Evolutionary conservation across 2,329 filamentous ascomycete species (phyloP).

Genomic region (Fusarium sororula): DNA sequence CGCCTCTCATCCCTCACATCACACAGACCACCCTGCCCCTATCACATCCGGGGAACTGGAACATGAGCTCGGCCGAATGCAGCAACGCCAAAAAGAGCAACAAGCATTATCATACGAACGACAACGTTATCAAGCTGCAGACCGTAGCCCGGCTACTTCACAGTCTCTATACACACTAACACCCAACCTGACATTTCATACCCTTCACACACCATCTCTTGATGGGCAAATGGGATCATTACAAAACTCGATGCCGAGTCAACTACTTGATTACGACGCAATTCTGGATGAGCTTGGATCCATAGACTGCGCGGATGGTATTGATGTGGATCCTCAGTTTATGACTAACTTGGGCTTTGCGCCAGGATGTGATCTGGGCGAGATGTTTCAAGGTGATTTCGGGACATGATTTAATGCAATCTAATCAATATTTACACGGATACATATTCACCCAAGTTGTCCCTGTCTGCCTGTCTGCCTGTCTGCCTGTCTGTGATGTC

Average conservation of each 20-base stretch:
- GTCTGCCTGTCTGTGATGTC: background rate
- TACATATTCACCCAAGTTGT: background rate
- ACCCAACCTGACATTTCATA: slow-evolving; percentile 39
- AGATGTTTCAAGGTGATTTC: slow-evolving; percentile 57
- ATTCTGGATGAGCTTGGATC: slow-evolving; percentile 62
- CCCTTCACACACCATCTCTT: slow-evolving; percentile 36
- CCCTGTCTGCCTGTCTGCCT: background rate
- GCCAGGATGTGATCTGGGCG: slow-evolving; percentile 67
- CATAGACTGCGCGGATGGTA: slow-evolving; percentile 58
- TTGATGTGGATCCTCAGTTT: slow-evolving; percentile 68
- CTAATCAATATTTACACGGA: slow-evolving; percentile 16
- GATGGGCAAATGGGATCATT: slow-evolving; percentile 34
- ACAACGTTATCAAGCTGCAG: slow-evolving; percentile 30
- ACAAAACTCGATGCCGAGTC: slow-evolving; percentile 30
- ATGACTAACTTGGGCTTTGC: slow-evolving; percentile 74
- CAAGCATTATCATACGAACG: slow-evolving; percentile 33
- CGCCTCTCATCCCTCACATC: slow-evolving; percentile 40
- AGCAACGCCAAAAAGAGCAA: slow-evolving; percentile 34
- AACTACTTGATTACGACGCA: slow-evolving; percentile 58
- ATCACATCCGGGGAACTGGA: slow-evolving; percentile 37
- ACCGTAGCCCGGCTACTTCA: slow-evolving; percentile 33
- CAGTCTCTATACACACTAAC: slow-evolving; percentile 38
- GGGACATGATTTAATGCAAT: slow-evolving; percentile 42
- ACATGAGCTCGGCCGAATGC: slow-evolving; percentile 38
- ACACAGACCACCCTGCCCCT: slow-evolving; percentile 30